phyloP scores from a whole-genome alignment of 2,329 filamentous ascomycete species.

The Cadophora luteo-olivacea region DNA sequence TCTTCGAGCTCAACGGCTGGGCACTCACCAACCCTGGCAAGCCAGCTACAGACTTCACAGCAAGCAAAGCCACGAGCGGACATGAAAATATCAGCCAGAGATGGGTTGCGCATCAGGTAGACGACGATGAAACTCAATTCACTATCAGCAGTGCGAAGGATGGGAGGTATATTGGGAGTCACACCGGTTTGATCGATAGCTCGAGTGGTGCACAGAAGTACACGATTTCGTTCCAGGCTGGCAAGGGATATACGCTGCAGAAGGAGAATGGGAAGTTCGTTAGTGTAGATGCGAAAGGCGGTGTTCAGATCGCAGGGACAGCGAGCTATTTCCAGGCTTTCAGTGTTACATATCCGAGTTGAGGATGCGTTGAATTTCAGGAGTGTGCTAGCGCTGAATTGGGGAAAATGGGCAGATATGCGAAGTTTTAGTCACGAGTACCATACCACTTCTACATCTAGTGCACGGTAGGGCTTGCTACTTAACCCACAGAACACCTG shows the following conservation, averaged over 20 bases:
- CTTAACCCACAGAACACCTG: no score
- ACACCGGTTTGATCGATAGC: conserved; percentile 27
- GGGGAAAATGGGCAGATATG: no score
- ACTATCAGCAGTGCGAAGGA: conserved; percentile 51
- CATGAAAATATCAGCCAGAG: conserved; percentile 53
- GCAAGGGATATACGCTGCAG: conserved; percentile 33
- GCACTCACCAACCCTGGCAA: conserved; percentile 49
- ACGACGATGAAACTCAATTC: conserved; percentile 42
- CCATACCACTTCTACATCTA: no score
- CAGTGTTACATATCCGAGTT: conserved; percentile 36
- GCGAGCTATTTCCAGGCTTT: conserved; percentile 30
- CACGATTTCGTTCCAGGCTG: conserved; percentile 26
- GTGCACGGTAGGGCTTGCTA: no score
- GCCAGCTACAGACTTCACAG: conserved; percentile 37
- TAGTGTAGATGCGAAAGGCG: conserved; percentile 28
- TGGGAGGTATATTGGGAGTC: conserved; percentile 46
- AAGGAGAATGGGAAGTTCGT: conserved; percentile 38
- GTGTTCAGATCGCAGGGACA: conserved; percentile 27
- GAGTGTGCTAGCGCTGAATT: background rate
- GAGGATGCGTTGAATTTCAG: background rate
- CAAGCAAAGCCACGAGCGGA: conserved; percentile 39
- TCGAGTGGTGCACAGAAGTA: conserved; percentile 31
- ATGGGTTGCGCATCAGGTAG: conserved; percentile 53
- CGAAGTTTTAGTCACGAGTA: no score
- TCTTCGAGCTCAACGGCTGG: conserved; percentile 54